Evolutionary conservation across 2,329 filamentous ascomycete genomes (phyloP), one percentile per base, ranked within the genome.

Genomic region (Teratosphaeria epicoccoides): DNA sequence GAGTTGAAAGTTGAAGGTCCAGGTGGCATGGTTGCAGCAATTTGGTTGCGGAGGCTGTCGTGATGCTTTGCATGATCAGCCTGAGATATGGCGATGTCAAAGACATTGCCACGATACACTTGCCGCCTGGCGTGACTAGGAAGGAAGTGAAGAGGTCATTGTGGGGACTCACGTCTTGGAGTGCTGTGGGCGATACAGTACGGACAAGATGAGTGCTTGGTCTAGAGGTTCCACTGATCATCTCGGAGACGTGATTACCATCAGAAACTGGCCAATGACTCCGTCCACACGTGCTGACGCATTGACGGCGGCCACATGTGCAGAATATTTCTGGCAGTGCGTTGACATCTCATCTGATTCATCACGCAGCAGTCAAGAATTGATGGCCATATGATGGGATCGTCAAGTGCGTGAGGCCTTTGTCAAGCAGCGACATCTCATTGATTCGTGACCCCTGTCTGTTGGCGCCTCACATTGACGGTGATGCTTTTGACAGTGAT

Each of bases 61-160:
- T 45, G 43, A 22, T 17, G 26, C 37, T 28, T 47, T 53, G 29
- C 6, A 59, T 57, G 2, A 62, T 37, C 14, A 37, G 17, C 6
- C 11, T 37, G 29, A 37, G 17, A 6, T 37, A 37, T n/a, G 29
- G 29, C 17, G 17, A 37, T n/a, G 11, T 37, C 2, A 37, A 37
- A 14, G 29, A 14, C 3, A 14, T 11, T 6, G 29, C 17, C 12
- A n/a, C 10, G 2, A 14, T 37, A n/a, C 29, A n/a, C 2, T n/a
- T 37, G 10, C 29, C 29, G 14, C 6, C 29, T 37, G 29, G 29
- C 6, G 4, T 37, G 2, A 37, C 2, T 14, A 14, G 11, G 2
- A 37, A 37, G 17, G 29, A 5, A 37, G 29, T 37, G 14, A 11
- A 37, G 29, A 37, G 17, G 11, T 14, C 29, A 6, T 14, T 37